Conservation (phyloP, 2,329 filamentous ascomycete genomes). For the Rutstroemia sydowiana region DNA sequence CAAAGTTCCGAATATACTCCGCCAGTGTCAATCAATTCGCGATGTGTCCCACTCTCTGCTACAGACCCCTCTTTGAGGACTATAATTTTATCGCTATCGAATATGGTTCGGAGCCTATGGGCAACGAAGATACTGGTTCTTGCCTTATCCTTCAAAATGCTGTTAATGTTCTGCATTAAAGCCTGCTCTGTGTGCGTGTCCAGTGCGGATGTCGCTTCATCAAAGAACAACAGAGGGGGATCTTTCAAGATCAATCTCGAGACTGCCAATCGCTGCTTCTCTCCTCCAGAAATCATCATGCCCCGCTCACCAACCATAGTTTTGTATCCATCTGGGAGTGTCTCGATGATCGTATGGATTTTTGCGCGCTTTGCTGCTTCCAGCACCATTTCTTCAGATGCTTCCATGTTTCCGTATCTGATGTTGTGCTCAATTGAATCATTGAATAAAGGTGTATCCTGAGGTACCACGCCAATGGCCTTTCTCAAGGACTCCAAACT, state of each 20-base stretch:
- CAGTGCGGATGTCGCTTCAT: background rate
- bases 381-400: conserved; percentile 66
- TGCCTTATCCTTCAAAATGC: background rate
- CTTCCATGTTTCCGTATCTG: conserved; percentile 73
- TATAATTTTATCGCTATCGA: conserved; percentile 81
- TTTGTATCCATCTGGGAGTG: background rate
- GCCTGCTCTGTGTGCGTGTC: background rate
- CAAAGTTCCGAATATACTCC: conserved; percentile 57
- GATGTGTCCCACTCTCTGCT: conserved; percentile 68
- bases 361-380: background rate
- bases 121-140: background rate
- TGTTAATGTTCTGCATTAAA: background rate
- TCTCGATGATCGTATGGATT: background rate
- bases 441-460: conserved; percentile 91
- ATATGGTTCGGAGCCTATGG: conserved; percentile 78
- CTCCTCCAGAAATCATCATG: background rate
- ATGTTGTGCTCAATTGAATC: conserved; percentile 90
- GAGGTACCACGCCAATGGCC: conserved; percentile 89
- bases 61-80: conserved; percentile 69
- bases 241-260: background rate
- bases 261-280: background rate
- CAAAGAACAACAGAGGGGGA: background rate
- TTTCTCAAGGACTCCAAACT: conserved; percentile 30
- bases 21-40: conserved; percentile 53
- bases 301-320: background rate